These are phyloP conservation scores for Samsoniella hepiali DNA, from an alignment of 2,329 filamentous ascomycete species.

Conservation along the genomic window DNA sequence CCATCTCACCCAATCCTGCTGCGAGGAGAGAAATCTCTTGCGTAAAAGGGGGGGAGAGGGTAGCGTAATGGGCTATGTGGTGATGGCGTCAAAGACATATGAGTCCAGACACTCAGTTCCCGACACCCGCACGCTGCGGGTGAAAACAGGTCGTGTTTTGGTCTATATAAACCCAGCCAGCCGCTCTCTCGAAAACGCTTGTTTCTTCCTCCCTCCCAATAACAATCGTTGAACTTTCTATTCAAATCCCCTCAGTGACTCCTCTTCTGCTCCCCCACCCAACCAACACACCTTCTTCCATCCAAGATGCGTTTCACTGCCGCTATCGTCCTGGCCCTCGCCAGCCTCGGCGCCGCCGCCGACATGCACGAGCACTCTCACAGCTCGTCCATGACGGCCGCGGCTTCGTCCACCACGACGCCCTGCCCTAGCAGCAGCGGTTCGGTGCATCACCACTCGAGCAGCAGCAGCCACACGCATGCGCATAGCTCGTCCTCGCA, in stretches of 20 bases:
- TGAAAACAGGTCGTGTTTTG: background rate
- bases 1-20: background rate
- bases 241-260: background rate
- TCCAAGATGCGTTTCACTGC: conserved; percentile 14
- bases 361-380: background rate
- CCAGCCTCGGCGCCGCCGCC: conserved; percentile 31
- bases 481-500: background rate
- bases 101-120: background rate
- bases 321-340: conserved; percentile 15
- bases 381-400: background rate
- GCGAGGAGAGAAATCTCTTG: background rate
- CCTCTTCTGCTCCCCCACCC: background rate
- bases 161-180: conserved; percentile 3
- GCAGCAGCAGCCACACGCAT: background rate
- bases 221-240: background rate
- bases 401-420: background rate
- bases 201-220: background rate
- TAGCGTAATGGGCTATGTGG: background rate
- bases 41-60: background rate
- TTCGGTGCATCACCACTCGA: background rate
- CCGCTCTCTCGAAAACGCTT: background rate
- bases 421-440: background rate
- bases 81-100: background rate
- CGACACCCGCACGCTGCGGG: background rate
- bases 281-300: background rate